Base-by-base conservation (phyloP, 176 grass and related monocot genomes). In the Dendrocalamus sinicus region DNA sequence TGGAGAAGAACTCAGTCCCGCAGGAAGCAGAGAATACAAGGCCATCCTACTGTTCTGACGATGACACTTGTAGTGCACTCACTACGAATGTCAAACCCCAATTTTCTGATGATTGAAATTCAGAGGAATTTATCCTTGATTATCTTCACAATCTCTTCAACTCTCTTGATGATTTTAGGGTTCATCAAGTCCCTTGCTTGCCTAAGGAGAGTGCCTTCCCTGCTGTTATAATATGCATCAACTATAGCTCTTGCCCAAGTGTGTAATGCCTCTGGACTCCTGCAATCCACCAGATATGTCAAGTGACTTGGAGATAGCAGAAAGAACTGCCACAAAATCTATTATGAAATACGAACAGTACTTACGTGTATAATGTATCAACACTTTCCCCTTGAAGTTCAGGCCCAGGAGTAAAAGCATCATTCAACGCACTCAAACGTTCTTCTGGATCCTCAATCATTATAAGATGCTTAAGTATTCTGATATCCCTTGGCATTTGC, bases 121-220 rank as follows among this genome's bases (percentile, higher is more conserved):
- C 51, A 76, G 58, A 95, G 84, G 75, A 93, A 95, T 57, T 93
- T 93, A 61, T 92, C 67, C 74, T 93, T 85, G 61, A 98, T 89
- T 63, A 84, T 70, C 70, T 90, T 93, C 22, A 95, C 89, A 62
- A 95, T 86, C 61, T 87, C 89, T 66, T 95, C 84, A 8, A 98
- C 68, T 67, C 79, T 92, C 88, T 88, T 79, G 58, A 98, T 90
- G 41, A 95, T 53, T 81, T 92, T 93, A 23, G 95, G 95, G 77
- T 93, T 91, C 93, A 98, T 89, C 82, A 98, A 75, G 80, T 98
- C 93, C 71, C 88, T 91, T 80, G 95, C 95, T 83, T 95, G 93
- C 54, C 83, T 88, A 54, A 91, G 55, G 32, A 95, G 93, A 73
- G 86, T 93, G 41, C 86, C 80, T 72, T 89, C 85, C 88, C 88